Percentiles rank a stretch among this genome's conserved stretches.
phyloP scores from a whole-genome alignment of 1,284 basidiomycete species.

The Leucoagaricus sp. region DNA sequence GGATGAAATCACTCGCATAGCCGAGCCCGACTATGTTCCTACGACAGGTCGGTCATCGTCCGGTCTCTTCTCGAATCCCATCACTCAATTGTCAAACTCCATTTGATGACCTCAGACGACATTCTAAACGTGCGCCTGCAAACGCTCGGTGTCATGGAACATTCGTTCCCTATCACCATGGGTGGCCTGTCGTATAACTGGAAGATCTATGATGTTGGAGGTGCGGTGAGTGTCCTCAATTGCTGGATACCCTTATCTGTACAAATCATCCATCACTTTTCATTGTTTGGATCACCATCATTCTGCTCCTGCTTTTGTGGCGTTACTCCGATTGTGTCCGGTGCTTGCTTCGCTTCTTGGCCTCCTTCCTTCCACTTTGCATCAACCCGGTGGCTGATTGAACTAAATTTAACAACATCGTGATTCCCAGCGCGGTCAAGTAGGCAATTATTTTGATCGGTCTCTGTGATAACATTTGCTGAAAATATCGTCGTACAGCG shows the following conservation, averaged over 20 bases:
- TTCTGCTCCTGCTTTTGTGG: constrained; percentile 10
- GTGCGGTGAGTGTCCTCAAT: constrained; percentile 53
- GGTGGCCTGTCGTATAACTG: constrained; percentile 65
- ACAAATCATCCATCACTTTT: background rate
- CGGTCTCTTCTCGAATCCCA: background rate
- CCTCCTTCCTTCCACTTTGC: constrained; percentile 12
- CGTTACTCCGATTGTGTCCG: constrained; percentile 40
- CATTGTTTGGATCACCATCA: background rate
- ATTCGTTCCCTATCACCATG: constrained; percentile 66
- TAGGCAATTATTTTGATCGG: constrained; percentile 19
- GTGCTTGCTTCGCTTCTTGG: constrained; percentile 43
- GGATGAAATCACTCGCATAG: constrained; percentile 62
- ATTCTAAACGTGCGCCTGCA: constrained; percentile 76
- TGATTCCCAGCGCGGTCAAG: constrained; percentile 32
- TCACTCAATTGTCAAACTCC: constrained; percentile 1
- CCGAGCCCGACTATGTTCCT: constrained; percentile 68
- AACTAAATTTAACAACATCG: background rate
- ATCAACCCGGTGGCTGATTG: constrained; percentile 2
- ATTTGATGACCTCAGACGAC: constrained; percentile 51
- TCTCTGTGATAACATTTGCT: too few relatives aligned
- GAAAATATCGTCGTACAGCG: too few relatives aligned
- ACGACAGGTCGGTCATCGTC: constrained; percentile 52
- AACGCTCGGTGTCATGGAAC: constrained; percentile 77
- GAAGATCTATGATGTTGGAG: constrained; percentile 80
- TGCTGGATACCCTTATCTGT: background rate